Percentiles rank a stretch among this genome's conserved stretches.
Conservation (phyloP, 345 rosid genomes). For the Turnera subulata region DNA sequence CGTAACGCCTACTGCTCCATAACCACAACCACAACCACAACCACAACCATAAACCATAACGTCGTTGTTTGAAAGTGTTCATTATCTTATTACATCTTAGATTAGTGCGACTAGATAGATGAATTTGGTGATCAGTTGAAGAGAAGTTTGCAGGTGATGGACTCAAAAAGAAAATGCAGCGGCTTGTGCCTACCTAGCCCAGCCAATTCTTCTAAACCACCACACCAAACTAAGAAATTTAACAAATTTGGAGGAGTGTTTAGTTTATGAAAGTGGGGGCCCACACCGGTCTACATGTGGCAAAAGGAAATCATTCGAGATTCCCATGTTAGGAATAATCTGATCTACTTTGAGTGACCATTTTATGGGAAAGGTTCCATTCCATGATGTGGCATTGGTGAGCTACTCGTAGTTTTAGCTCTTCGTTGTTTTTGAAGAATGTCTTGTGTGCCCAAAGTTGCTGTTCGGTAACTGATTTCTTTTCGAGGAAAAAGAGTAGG, state of each 20-base stretch:
- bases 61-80: neutral
- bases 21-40: neutral
- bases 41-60: neutral
- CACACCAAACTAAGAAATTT: slow-evolving; percentile 19
- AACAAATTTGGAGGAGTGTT: slow-evolving; percentile 5
- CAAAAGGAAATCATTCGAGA: neutral
- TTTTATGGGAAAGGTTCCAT: no score
- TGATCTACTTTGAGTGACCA: no score
- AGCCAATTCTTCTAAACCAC: slow-evolving; percentile 29
- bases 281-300: neutral
- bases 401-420: no score
- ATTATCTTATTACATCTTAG: no score
- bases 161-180: neutral
- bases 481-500: no score
- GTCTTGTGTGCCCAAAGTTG: no score
- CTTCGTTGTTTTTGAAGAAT: no score
- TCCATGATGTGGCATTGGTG: no score
- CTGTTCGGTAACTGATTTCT: no score
- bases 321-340: neutral
- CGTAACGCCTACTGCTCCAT: slow-evolving; percentile 12
- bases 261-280: slow-evolving; percentile 20
- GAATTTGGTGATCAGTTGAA: slow-evolving; percentile 12
- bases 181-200: neutral
- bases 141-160: neutral
- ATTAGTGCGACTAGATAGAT: neutral